Evolutionary conservation across 108 stramenopile genomes (phyloP).

Genomic region (Chaetoceros muelleri): DNA sequence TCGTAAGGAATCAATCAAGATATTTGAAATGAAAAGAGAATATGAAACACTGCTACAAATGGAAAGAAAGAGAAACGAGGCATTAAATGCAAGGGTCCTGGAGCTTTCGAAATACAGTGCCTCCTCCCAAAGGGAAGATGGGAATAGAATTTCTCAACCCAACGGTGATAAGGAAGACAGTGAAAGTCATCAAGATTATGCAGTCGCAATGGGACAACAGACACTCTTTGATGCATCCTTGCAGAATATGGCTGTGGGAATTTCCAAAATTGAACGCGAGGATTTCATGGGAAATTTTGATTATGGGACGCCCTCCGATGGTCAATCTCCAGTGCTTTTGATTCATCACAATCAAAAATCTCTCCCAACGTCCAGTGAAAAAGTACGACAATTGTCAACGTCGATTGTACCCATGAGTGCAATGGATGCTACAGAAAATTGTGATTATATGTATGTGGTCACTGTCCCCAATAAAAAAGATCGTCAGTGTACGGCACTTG

Average conservation of each 20-base stretch:
- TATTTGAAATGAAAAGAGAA: too few relatives aligned
- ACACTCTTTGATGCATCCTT: conserved; percentile 26
- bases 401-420: conserved; percentile 7
- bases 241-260: conserved; percentile 26
- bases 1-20: too few relatives aligned
- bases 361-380: background rate
- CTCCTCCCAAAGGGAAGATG: too few relatives aligned
- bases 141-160: too few relatives aligned
- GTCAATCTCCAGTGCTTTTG: background rate
- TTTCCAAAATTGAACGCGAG: conserved; percentile 24
- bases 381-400: background rate
- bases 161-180: too few relatives aligned
- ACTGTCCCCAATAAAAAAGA: conserved; percentile 29
- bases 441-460: conserved; percentile 55
- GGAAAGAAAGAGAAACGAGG: too few relatives aligned
- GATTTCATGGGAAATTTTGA: conserved; percentile 50
- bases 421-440: conserved; percentile 50
- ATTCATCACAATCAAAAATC: background rate
- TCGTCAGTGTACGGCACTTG: conserved; percentile 49
- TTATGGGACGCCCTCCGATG: conserved; percentile 48
- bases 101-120: too few relatives aligned
- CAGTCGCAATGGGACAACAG: too few relatives aligned
- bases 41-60: too few relatives aligned
- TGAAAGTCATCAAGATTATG: too few relatives aligned
- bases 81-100: too few relatives aligned